These are phyloP conservation scores for Lanmaoa rubissima DNA, from an alignment of 768 basidiomycete genomes.

Conservation along the genomic window DNA sequence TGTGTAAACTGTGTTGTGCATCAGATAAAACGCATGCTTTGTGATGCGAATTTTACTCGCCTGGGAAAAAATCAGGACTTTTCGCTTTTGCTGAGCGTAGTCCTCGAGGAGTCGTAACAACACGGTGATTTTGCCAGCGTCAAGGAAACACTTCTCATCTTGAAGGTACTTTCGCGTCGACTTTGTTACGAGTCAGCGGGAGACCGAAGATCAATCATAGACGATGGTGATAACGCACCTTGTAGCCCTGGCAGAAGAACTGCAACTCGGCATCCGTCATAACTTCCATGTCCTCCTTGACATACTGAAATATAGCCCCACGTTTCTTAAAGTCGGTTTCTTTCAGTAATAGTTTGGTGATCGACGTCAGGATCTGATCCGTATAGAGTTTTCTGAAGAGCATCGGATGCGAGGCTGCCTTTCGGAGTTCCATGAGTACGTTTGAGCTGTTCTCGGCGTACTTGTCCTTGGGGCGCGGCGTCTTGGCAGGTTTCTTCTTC, in stretches of 20 bases:
- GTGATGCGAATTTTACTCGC: conserved; percentile 40
- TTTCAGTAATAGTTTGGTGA: conserved; percentile 82
- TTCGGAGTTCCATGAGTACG: conserved; percentile 95
- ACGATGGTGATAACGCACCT: conserved; percentile 43
- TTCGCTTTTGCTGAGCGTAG: conserved; percentile 67
- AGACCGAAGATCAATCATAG: neutral
- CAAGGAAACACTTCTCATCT: conserved; percentile 69
- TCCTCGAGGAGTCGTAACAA: conserved; percentile 68
- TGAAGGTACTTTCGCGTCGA: conserved; percentile 75
- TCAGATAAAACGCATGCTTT: neutral
- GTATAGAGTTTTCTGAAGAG: conserved; percentile 86
- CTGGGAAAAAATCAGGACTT: conserved; percentile 94
- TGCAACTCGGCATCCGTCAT: conserved; percentile 99
- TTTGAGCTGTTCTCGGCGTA: conserved; percentile 85
- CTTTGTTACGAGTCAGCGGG: conserved; percentile 34
- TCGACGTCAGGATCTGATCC: conserved; percentile 66
- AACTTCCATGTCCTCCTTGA: conserved; percentile 96
- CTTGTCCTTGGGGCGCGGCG: conserved; percentile 57
- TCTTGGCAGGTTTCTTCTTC: conserved; percentile 33
- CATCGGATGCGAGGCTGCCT: conserved; percentile 96
- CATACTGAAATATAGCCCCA: conserved; percentile 73
- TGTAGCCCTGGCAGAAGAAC: conserved; percentile 80
- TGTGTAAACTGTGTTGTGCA: conserved; percentile 74
- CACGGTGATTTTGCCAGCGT: conserved; percentile 84
- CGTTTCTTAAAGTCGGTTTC: conserved; percentile 90